Evolutionary conservation across 139 green algal genomes (phyloP).

Genomic region (Volvox africanus): DNA sequence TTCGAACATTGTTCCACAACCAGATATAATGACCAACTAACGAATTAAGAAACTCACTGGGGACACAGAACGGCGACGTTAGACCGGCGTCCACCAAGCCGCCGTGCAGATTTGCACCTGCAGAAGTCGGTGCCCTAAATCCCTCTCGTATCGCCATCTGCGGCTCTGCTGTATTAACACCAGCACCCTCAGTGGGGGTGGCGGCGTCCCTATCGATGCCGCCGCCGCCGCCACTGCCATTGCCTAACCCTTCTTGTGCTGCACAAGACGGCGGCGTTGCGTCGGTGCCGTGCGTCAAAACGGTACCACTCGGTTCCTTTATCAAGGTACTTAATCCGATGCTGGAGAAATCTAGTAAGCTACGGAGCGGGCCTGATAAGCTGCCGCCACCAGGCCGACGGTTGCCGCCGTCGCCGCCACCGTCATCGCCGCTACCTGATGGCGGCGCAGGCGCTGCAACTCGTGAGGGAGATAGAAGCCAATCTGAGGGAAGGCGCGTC

Average conservation of each 20-base stretch:
- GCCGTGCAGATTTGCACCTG: too few species aligned
- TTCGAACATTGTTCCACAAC: too few species aligned
- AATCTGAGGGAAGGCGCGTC: neutral
- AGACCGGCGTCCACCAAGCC: too few species aligned
- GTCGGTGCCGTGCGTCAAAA: neutral
- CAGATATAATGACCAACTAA: too few species aligned
- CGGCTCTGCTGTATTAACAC: too few species aligned
- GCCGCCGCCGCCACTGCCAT: neutral
- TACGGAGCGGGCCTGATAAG: neutral
- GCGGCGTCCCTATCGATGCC: neutral
- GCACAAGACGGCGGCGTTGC: neutral
- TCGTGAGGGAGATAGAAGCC: neutral
- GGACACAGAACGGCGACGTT: too few species aligned
- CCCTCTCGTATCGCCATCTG: too few species aligned
- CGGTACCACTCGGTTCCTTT: neutral
- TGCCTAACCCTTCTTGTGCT: neutral
- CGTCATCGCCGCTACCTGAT: neutral
- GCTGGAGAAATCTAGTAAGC: neutral
- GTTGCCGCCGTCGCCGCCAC: neutral
- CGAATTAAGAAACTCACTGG: too few species aligned
- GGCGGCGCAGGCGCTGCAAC: neutral
- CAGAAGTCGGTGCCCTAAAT: too few species aligned
- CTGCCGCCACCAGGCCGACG: neutral
- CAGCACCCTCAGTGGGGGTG: neutral
- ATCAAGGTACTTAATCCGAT: neutral